Conservation (phyloP, 2,329 filamentous ascomycete genomes). For the Pseudogymnoascus sp. region DNA sequence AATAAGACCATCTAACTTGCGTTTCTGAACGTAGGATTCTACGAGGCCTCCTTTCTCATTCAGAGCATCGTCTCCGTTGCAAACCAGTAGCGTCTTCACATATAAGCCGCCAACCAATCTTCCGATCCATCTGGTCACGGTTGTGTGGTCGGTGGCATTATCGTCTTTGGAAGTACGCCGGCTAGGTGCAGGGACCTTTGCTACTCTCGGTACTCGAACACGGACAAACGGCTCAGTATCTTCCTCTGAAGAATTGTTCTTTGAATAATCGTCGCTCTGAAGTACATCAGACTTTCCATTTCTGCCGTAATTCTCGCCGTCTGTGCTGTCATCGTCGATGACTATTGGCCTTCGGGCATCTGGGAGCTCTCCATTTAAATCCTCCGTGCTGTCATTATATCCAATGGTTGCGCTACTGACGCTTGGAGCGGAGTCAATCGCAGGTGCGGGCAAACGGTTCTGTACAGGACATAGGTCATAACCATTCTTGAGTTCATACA, state of each 20-base stretch:
- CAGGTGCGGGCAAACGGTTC: neutral
- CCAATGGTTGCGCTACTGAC: neutral
- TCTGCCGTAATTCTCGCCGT: neutral
- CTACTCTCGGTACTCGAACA: neutral
- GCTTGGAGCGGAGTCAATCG: neutral
- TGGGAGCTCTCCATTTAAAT: neutral
- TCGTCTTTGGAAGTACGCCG: neutral
- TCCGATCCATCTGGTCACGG: constrained; percentile 6
- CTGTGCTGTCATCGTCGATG: neutral
- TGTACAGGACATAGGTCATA: neutral
- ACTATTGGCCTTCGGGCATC: neutral
- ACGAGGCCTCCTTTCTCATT: constrained; percentile 4
- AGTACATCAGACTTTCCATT: neutral
- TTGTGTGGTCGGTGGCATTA: neutral
- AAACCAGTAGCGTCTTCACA: constrained; percentile 9
- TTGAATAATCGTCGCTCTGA: neutral
- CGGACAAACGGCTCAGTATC: neutral
- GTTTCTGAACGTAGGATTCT: neutral
- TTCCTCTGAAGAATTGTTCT: neutral
- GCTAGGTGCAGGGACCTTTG: neutral
- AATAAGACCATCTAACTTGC: constrained; percentile 1
- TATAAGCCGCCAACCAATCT: constrained; percentile 4
- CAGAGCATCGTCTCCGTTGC: neutral
- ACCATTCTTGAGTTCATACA: neutral
- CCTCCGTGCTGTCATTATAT: neutral